Evolutionary conservation across 2,329 filamentous ascomycete genomes (phyloP).

Genomic region (Neurospora crassa): DNA sequence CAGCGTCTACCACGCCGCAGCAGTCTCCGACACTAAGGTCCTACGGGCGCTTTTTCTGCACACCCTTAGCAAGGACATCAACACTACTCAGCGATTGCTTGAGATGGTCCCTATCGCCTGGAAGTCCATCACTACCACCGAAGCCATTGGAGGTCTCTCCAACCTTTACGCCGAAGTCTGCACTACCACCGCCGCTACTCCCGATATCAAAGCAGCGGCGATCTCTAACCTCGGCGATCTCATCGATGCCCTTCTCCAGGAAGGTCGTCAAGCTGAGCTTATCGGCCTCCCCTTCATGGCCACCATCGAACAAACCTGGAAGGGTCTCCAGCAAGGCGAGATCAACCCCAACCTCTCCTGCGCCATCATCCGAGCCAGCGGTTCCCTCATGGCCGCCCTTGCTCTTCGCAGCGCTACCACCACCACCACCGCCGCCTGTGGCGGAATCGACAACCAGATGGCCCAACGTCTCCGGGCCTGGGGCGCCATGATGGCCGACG

Average conservation of each 20-base stretch:
- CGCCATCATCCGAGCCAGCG: conserved; percentile 37
- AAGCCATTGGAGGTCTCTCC: conserved; percentile 22
- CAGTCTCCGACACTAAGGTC: conserved; percentile 5
- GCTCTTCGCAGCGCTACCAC: not conserved
- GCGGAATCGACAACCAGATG: not conserved
- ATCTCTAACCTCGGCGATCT: conserved; percentile 37
- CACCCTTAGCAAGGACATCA: conserved; percentile 29
- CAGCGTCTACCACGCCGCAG: conserved; percentile 25
- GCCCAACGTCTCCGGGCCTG: conserved; percentile 10
- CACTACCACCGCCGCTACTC: conserved; percentile 23
- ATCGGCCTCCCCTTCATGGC: conserved; percentile 16
- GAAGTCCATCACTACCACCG: conserved; percentile 5
- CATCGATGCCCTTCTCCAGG: conserved; percentile 31
- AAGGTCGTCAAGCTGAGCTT: conserved; percentile 19
- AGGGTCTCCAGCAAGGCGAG: conserved; percentile 15
- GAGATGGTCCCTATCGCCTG: conserved; percentile 28
- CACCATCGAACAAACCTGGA: conserved; percentile 31
- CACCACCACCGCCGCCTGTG: not conserved
- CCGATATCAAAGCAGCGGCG: conserved; percentile 37
- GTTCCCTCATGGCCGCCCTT: conserved; percentile 31
- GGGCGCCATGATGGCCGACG: conserved; percentile 15
- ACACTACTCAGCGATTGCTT: conserved; percentile 31
- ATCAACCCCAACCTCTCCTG: conserved; percentile 40
- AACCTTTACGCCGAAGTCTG: conserved; percentile 34
- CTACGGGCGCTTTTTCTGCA: conserved; percentile 25